Conservation (phyloP, 179 eudicot species). For the Silene noctiflora region DNA sequence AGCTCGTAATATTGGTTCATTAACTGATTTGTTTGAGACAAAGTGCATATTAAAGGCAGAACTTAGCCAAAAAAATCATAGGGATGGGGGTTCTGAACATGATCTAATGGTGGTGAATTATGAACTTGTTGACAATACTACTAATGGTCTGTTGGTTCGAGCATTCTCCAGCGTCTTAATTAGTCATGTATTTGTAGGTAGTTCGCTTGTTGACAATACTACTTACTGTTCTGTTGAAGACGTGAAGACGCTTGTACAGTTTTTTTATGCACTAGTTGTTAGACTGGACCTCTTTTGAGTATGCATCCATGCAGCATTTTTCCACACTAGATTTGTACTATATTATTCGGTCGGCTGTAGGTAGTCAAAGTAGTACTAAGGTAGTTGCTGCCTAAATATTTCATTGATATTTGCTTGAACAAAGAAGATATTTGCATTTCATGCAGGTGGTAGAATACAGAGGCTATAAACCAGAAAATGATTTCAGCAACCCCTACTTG, state of each 20-base stretch:
- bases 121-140: not conserved
- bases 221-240: not conserved
- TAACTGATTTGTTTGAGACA: not conserved
- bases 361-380: not conserved
- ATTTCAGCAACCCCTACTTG: conserved; percentile 47
- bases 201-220: not conserved
- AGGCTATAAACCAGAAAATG: conserved; percentile 46
- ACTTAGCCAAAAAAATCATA: not conserved
- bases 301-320: not conserved
- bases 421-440: not conserved
- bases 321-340: not conserved
- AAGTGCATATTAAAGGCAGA: not conserved
- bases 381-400: not conserved
- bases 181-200: not conserved
- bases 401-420: not conserved
- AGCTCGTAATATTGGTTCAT: not conserved
- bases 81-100: not conserved
- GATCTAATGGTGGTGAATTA: not conserved
- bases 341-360: not conserved
- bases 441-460: conserved; percentile 52
- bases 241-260: not conserved
- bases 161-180: not conserved
- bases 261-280: not conserved
- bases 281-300: not conserved
- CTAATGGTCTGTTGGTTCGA: not conserved